These are phyloP conservation scores for Skeletonema costatum DNA, from an alignment of 108 stramenopile species.

Conservation along the genomic window DNA sequence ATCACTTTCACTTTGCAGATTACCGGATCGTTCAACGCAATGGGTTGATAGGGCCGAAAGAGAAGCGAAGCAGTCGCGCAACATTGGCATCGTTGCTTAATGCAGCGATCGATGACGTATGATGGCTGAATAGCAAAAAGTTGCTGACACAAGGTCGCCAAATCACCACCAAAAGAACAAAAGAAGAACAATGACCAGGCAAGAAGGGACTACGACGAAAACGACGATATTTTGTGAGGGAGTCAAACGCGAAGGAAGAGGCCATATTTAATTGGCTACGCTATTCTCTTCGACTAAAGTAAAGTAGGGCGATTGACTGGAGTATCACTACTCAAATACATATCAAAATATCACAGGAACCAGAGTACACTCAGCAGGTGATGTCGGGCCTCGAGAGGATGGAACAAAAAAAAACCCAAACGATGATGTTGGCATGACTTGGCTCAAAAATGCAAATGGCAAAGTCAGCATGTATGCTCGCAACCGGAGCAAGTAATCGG, in stretches of 20 bases:
- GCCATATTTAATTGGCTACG: too few relatives aligned
- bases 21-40: neutral
- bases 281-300: too few relatives aligned
- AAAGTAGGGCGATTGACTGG: neutral
- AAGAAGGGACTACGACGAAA: too few relatives aligned
- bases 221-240: too few relatives aligned
- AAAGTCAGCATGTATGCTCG: neutral
- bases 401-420: too few relatives aligned
- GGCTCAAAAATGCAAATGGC: neutral
- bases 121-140: neutral
- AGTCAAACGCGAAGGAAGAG: too few relatives aligned
- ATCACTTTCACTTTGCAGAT: too few relatives aligned
- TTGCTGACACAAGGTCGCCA: neutral
- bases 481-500: neutral
- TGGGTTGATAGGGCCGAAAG: neutral
- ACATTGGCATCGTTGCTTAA: neutral
- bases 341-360: too few relatives aligned
- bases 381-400: neutral
- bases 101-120: neutral
- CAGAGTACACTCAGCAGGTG: neutral
- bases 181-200: too few relatives aligned
- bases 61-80: neutral
- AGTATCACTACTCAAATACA: neutral
- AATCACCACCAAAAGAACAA: too few relatives aligned
- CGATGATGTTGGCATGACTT: conserved; percentile 4